Conservation (phyloP, 1,284 basidiomycete genomes). For the Xerocomus tenax region DNA sequence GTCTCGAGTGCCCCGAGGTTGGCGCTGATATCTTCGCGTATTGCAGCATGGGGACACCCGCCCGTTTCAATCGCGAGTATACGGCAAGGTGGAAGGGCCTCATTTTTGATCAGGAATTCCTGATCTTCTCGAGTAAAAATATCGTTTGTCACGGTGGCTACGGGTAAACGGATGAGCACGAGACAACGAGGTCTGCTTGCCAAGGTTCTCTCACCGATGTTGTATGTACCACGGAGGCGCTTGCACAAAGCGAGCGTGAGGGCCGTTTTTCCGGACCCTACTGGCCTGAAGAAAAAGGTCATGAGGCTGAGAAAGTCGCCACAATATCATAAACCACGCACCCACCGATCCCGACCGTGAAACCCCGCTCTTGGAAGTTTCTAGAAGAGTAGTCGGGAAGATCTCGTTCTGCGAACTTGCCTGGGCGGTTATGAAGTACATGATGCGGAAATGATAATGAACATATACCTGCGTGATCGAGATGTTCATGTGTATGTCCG, state of each 20-base stretch:
- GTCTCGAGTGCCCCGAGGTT: constrained; percentile 94
- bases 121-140: constrained; percentile 97
- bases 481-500: constrained; percentile 85
- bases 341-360: constrained; percentile 97
- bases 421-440: constrained; percentile 35
- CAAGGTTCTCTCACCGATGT: constrained; percentile 60
- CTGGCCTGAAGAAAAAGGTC: constrained; percentile 51
- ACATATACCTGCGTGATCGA: constrained; percentile 74
- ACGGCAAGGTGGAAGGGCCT: constrained; percentile 75
- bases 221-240: constrained; percentile 73
- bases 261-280: constrained; percentile 96
- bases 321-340: constrained; percentile 32
- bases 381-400: constrained; percentile 79
- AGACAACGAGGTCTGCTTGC: constrained; percentile 6
- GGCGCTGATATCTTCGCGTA: constrained; percentile 94
- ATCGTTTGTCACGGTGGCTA: constrained; percentile 92
- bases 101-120: constrained; percentile 91
- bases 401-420: constrained; percentile 89
- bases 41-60: constrained; percentile 91
- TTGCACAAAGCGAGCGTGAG: constrained; percentile 89
- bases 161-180: constrained; percentile 13
- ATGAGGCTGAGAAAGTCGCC: constrained; percentile 2
- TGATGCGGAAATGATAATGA: constrained; percentile 1
- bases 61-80: constrained; percentile 97
- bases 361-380: constrained; percentile 89